Base-by-base conservation (phyloP, 2,329 filamentous ascomycete species). In the Hypoxylon sp. region DNA sequence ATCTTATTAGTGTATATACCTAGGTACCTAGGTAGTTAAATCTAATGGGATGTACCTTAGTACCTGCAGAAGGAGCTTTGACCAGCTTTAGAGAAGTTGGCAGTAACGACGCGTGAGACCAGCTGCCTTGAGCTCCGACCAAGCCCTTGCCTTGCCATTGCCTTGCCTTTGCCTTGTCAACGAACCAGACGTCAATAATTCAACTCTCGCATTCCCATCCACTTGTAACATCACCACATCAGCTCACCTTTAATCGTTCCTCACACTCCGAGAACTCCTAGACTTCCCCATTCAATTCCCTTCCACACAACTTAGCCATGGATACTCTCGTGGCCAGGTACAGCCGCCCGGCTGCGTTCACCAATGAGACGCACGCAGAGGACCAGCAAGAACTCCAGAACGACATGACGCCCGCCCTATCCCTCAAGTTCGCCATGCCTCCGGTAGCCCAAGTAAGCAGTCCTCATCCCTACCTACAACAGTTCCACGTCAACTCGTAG, bases 261-360 rank as follows among this genome's bases (percentile, higher is more conserved):
- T 34, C 45, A 63, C 60, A 57, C 68, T 61, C 34, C 11, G 23
- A 58, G 48, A 47, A 57, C 16, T 23, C n/a, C 43, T 32, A 63
- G 29, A 54, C 21, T 32, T 27, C n/a, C 34, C 48, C 47, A 16
- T 11, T 56, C 62, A 27, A 47, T 21, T 11, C 30, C 29, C 25
- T 39, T 37, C 43, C 21, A 14, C 41, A 41, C 51, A 46, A 55
- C 21, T 52, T 55, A 75, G 78, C 75, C 58, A 99, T 99, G 96
- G 93, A 99, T 81, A 88, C 93, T 75, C 89, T 99, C 79, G 93
- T 99, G 74, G 90, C 94, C 73, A 92, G 91, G 81, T 98, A 98
- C 87, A 93, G 91, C 82, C 90, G 90, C 75, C 89, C 94, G 75
- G 85, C 90, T 65, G 89, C 89, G 80, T 85, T 90, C 78, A 83